Evolutionary conservation across 345 rosid species (phyloP), one percentile per base, ranked within the genome.

Genomic region (Odontarrhena argentea): DNA sequence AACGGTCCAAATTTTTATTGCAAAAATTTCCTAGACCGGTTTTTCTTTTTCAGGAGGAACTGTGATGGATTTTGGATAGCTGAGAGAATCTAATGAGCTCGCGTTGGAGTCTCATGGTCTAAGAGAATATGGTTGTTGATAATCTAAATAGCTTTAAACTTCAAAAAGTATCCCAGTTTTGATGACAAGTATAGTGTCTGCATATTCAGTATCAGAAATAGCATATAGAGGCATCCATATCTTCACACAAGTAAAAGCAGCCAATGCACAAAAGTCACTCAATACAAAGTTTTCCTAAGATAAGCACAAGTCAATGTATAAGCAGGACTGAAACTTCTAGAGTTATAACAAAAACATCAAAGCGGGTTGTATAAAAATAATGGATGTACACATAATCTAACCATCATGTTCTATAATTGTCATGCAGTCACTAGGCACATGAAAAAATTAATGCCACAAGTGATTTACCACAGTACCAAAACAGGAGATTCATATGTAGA

Each of bases 161-260:
- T 48, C 7, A 67, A 55, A 8, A 10, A 54, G 47, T 13, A 5
- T 14, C 35, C 40, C 41, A 65, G 52, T 56, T 41, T 38, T 4
- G 9, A 22, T 1, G 37, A 60, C 22, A 58, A 51, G 41, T 58
- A 35, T 22, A 70, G 11, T 14, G 22, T 18, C 22, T 18, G 44
- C 14, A 46, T 24, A 45, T 60, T 32, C 0, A 5, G 9, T 26
- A n/a, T 38, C 28, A 18, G 45, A 45, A 37, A 38, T 14, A 34
- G 68, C 18, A 41, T 43, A 59, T 10, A 43, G 9, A 24, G 30
- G 70, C 84, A 55, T 60, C 22, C 22, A 18, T 18, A 88, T 97
- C 99, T 91, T 94, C 47, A 91, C 99, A 75, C 99, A 94, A n/a
- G n/a, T n/a, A n/a, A n/a, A n/a, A n/a, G 44, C 99, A 94, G 53